Conservation (phyloP, 2,329 filamentous ascomycete genomes). For the Fusarium euwallaceae region DNA sequence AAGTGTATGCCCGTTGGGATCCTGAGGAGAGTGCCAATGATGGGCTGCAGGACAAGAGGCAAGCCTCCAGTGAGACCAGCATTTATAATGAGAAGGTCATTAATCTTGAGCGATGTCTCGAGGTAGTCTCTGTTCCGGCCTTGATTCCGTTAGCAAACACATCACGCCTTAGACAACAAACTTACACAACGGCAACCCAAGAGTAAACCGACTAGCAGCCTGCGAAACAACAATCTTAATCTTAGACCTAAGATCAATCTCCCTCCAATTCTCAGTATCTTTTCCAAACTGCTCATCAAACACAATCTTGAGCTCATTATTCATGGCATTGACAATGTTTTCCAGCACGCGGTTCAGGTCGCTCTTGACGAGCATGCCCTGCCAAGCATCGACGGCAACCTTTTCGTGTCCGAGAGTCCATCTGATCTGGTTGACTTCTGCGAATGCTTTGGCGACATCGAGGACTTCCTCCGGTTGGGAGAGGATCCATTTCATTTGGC, state of each 20-base stretch:
- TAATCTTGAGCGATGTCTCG: constrained; percentile 44
- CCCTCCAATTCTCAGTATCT: constrained; percentile 51
- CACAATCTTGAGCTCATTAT: constrained; percentile 51
- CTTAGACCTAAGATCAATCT: constrained; percentile 47
- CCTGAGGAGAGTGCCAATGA: constrained; percentile 47
- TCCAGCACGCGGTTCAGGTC: constrained; percentile 54
- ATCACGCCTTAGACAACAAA: not conserved
- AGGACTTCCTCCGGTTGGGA: constrained; percentile 56
- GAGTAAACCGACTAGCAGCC: constrained; percentile 49
- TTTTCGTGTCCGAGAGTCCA: constrained; percentile 55
- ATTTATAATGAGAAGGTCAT: constrained; percentile 50
- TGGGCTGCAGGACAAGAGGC: constrained; percentile 49
- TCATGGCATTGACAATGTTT: constrained; percentile 50
- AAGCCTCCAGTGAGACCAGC: constrained; percentile 50
- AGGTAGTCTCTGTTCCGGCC: constrained; percentile 54
- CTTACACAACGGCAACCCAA: constrained; percentile 51
- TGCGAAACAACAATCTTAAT: constrained; percentile 50
- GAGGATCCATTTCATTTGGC: constrained; percentile 55
- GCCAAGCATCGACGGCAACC: constrained; percentile 53
- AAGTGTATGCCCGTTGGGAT: constrained; percentile 40
- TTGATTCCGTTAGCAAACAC: not conserved
- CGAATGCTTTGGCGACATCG: constrained; percentile 52
- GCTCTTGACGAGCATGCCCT: constrained; percentile 52
- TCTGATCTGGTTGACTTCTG: constrained; percentile 53
- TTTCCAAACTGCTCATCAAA: constrained; percentile 53